These are phyloP conservation scores for Aeminium ludgeri DNA, from an alignment of 495 filamentous ascomycete species.

Conservation along the genomic window DNA sequence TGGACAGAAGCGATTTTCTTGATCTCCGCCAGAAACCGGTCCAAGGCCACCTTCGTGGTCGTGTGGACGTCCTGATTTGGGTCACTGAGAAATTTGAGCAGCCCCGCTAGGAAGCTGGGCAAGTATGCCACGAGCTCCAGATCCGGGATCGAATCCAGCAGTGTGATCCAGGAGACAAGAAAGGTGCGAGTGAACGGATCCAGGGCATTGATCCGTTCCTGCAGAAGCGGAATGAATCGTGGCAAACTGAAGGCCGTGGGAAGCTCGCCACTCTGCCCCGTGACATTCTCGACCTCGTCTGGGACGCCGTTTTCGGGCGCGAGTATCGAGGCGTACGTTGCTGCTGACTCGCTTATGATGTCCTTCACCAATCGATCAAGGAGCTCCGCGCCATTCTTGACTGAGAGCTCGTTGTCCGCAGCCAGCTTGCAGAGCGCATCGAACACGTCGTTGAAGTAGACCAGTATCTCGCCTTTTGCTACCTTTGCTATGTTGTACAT, in stretches of 20 bases:
- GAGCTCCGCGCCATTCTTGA: conserved; percentile 96
- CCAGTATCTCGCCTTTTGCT: conserved; percentile 87
- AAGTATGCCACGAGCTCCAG: conserved; percentile 85
- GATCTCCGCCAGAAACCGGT: conserved; percentile 84
- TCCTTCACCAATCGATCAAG: conserved; percentile 94
- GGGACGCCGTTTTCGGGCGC: conserved; percentile 35
- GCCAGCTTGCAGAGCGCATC: conserved; percentile 95
- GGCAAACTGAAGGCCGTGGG: conserved; percentile 87
- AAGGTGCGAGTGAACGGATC: conserved; percentile 92
- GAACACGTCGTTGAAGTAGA: conserved; percentile 97
- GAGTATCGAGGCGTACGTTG: conserved; percentile 83
- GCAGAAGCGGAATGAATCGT: conserved; percentile 79
- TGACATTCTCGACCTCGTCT: conserved; percentile 14
- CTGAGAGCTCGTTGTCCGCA: conserved; percentile 87
- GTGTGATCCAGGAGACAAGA: conserved; percentile 85
- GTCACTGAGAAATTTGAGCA: conserved; percentile 85
- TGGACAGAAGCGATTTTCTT: conserved; percentile 86
- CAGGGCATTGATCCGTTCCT: conserved; percentile 80
- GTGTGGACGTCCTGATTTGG: conserved; percentile 84
- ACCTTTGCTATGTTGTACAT: conserved; percentile 99
- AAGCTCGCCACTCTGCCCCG: conserved; percentile 25
- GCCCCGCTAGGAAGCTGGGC: conserved; percentile 76
- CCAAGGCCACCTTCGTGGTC: conserved; percentile 75
- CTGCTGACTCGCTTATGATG: conserved; percentile 90
- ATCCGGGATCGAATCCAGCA: conserved; percentile 93